These are phyloP conservation scores for Cantharellus anzutake DNA, from an alignment of 768 basidiomycete genomes.

Conservation along the genomic window DNA sequence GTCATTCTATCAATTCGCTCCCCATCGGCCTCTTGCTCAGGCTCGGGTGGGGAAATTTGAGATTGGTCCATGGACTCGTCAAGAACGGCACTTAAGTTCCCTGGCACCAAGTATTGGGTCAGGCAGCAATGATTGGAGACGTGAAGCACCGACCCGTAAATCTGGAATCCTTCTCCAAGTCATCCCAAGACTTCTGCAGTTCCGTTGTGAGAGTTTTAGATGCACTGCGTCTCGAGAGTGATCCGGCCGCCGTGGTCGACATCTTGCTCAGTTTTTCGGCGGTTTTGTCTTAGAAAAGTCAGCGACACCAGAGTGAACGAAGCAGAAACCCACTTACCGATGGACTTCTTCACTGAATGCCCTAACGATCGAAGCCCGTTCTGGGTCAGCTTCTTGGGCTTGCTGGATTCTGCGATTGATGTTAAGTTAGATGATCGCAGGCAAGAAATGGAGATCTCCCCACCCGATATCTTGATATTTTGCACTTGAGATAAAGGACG, in stretches of 20 bases:
- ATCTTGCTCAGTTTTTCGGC: constrained; percentile 18
- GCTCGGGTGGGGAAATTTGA: constrained; percentile 21
- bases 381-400: too few species aligned
- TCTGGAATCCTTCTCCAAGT: neutral
- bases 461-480: neutral
- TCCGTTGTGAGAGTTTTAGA: neutral
- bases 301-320: constrained; percentile 26
- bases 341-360: constrained; percentile 54
- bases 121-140: neutral
- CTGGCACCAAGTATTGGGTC: neutral
- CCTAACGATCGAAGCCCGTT: constrained; percentile 22
- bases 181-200: neutral
- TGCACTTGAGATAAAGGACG: neutral
- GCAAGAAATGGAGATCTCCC: constrained; percentile 20
- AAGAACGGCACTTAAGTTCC: constrained; percentile 20
- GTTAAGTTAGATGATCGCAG: neutral
- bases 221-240: neutral
- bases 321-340: constrained; percentile 33
- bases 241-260: constrained; percentile 8
- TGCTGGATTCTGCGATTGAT: constrained; percentile 6
- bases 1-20: constrained; percentile 39
- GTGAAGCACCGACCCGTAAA: neutral
- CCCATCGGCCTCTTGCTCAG: constrained; percentile 25
- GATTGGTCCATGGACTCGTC: constrained; percentile 26
- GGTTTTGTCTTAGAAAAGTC: constrained; percentile 7